Percentiles rank a stretch among this genome's conserved stretches.
Evolutionary conservation across 345 rosid genomes (phyloP).

Genomic region (Rhodamnia rubescens): DNA sequence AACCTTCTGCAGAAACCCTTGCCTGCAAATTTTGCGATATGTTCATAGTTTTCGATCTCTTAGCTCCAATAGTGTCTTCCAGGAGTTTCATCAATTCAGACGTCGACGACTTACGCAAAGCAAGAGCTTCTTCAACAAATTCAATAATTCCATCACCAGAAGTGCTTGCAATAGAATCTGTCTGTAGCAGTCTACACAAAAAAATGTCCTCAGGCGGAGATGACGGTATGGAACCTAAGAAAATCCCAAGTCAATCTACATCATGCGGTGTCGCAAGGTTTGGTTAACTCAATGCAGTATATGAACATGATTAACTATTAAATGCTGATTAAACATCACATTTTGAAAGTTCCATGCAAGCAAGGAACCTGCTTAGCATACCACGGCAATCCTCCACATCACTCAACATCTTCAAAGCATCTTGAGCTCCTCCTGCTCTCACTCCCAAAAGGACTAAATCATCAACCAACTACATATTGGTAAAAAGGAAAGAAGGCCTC

Average conservation of each 20-base stretch:
- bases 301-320: background rate
- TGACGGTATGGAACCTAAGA: conserved; percentile 57
- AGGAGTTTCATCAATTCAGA: conserved; percentile 55
- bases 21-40: conserved; percentile 31
- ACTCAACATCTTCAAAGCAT: conserved; percentile 34
- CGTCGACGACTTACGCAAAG: conserved; percentile 50
- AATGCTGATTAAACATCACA: background rate
- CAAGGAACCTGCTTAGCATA: conserved; percentile 3
- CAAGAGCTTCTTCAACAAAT: conserved; percentile 56
- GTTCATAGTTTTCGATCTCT: conserved; percentile 46
- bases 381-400: conserved; percentile 37
- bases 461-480: conserved; percentile 64
- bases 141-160: conserved; percentile 27
- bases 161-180: conserved; percentile 35
- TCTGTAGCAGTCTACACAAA: conserved; percentile 67
- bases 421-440: conserved; percentile 52
- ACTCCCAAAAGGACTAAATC: conserved; percentile 67
- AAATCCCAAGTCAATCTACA: conserved; percentile 11
- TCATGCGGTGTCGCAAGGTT: background rate
- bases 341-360: background rate
- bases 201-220: conserved; percentile 68
- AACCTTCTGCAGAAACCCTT: conserved; percentile 55
- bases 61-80: conserved; percentile 50
- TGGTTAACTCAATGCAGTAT: background rate
- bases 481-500: background rate